These are phyloP conservation scores for Pleodorina starrii DNA, from an alignment of 139 green algal species.

Conservation along the genomic window DNA sequence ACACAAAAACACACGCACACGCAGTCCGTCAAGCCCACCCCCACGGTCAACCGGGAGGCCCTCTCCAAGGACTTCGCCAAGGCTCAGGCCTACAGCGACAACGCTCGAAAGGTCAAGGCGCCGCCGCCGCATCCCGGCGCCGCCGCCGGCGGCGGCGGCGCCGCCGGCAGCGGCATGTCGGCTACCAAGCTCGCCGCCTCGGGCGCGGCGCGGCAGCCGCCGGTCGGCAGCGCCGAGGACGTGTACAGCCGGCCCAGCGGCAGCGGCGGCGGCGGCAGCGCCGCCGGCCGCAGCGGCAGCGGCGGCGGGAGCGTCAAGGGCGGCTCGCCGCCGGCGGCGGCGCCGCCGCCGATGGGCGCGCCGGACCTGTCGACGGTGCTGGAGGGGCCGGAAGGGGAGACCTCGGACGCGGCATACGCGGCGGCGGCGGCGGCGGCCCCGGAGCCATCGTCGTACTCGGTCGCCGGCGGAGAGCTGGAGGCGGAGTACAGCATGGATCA, in stretches of 20 bases:
- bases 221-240: background rate
- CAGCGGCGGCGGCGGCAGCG: background rate
- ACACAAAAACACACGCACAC: too few species aligned
- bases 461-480: background rate
- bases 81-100: constrained; percentile 50
- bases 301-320: too few species aligned
- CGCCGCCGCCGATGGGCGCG: background rate
- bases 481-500: constrained; percentile 24
- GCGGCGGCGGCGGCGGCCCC: background rate
- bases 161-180: too few species aligned
- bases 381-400: background rate
- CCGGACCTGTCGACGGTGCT: background rate
- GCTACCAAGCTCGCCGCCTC: background rate
- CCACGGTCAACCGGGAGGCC: constrained; percentile 28
- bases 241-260: background rate
- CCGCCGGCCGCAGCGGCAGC: background rate
- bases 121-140: background rate
- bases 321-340: too few species aligned
- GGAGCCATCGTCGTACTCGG: too few species aligned
- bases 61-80: constrained; percentile 50
- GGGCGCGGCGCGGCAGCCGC: background rate
- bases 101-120: constrained; percentile 48
- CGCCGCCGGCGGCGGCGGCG: too few species aligned
- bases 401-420: background rate
- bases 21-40: constrained; percentile 55